Base-by-base conservation (phyloP, 2,329 filamentous ascomycete genomes). In the Chaetomium sp. region DNA sequence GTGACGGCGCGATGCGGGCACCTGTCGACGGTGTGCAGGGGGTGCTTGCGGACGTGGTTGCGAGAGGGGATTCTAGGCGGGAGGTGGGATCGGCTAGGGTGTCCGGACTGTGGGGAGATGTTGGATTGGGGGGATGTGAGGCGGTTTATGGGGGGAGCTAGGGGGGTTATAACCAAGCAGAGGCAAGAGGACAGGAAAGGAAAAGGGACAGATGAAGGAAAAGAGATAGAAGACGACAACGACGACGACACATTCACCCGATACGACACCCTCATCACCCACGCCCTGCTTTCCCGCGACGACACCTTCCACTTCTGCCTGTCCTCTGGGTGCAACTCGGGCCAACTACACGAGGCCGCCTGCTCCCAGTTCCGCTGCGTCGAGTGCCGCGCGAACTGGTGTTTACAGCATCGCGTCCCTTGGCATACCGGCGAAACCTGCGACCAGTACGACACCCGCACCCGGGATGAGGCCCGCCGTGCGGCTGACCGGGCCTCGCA, bases 351-450 rank as follows among this genome's bases (percentile, higher is more conserved):
- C 7, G 33, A 53, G 37, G 12, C 36, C 9, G 58, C 54, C 0
- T 73, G 72, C 50, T 52, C 66, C 1, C 65, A 63, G 52, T 69
- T 70, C 52, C 65, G 61, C 51, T 74, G 71, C 53, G 38, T 65
- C 34, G 66, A 53, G 3, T 74, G 72, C 55, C 5, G 7, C n/a
- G 14, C 19, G 59, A 57, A n/a, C 0, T 63, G 69, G 12, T 75
- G 72, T 57, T 62, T 70, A 14, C 57, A 54, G 2, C 72, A 75
- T 59, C 61, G 68, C 27, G 57, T 73, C 0, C 67, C 67, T 5
- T 73, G 71, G 70, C 72, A 75, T 46, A 58, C 57, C 3, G 66
- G 67, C 6, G 68, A 72, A 52, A 72, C 70, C 0, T 75, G 72
- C 59, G 63, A 65, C 1, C 61, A 71, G 46, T 73, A 71, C 54